Evolutionary conservation across 106 monocot genomes (phyloP), one percentile per base, ranked within the genome.

Genomic region (Dendrobium chrysotoxum): DNA sequence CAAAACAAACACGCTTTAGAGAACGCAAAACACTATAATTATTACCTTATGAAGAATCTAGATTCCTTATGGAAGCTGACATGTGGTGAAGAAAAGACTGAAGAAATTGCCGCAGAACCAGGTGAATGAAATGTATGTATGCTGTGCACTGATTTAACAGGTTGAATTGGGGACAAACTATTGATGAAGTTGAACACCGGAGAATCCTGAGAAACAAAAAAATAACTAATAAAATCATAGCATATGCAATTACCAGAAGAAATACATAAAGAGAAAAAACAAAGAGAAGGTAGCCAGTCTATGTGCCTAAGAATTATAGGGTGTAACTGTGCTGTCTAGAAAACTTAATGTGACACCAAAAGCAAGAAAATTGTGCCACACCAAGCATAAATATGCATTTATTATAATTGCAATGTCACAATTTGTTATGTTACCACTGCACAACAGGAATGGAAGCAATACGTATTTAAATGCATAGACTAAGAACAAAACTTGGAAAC

Each of bases 21-120:
- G 26, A 11, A 76, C 13, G 46, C 13, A 47, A 12, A 41, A 50
- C 40, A 74, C 6, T 73, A 73, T 17, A 21, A 74, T 40, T 42
- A 38, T 80, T 83, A 89, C 91, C 89, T 87, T 72, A 66, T 65
- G 20, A 79, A 75, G 67, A 84, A 85, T 77, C 78, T 88, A 17
- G 84, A 80, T 79, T 88, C 93, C 81, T 80, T 87, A 46, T 84
- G 86, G 6, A 72, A 72, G 76, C 87, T 90, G 75, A 82, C 84
- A 82, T 92, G 92, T 46, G 95, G 95, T 9, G 95, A 95, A 79
- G 90, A 80, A 73, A 95, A 95, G 38, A 95, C 82, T 9, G 95
- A 88, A 42, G 90, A 83, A 81, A 90, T 90, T 28, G 90, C 83
- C 72, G 88, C 79, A 79, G 86, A 86, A 80, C 80, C 80, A 26